Base-by-base conservation (phyloP, 2,329 filamentous ascomycete genomes). In the Colletotrichum godetiae region DNA sequence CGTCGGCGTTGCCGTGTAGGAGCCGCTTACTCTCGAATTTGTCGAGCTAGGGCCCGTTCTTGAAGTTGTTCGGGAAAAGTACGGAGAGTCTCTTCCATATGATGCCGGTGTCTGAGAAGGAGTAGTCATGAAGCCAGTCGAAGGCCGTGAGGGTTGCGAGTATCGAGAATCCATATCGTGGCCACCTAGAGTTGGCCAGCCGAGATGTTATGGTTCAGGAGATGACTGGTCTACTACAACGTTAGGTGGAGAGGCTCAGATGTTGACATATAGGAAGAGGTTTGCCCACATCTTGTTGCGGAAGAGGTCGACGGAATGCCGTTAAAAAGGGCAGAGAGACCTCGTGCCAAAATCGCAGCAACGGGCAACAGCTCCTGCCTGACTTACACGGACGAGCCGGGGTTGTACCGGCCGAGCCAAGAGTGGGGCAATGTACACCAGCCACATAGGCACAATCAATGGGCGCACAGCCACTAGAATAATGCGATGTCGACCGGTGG, bases 61-160 rank as follows among this genome's bases (percentile, higher is more conserved):
- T 8, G 76, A 76, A 15, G 77, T 76, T 22, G 79, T 68, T 22
- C 73, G 73, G n/a, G 72, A 70, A 1, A 66, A 68, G 56, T 68
- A 69, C 7, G 65, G 37, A 15, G 64, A 71, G 7, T 65, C 58
- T 6, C 46, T n/a, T 33, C 5, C 24, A 29, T 67, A 60, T n/a
- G 33, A 10, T 4, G 8, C 4, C 8, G 42, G 65, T 1, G 58
- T 42, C 4, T 22, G 29, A 2, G 57, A 37, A 52, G 33, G 35
- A 3, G 31, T 12, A 12, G 58, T 72, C 12, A 27, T 12, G 4
- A 52, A 72, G 3, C 52, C 61, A 0, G 29, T 53, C 10, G 37
- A 42, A 1, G 52, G 13, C 19, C 29, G 61, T 5, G 65, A 12
- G 13, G 29, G 22, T n/a, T 27, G 33, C 5, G 3, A 8, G 8